These are phyloP conservation scores for Mycena latifolia DNA, from an alignment of 768 basidiomycete genomes.

Conservation along the genomic window DNA sequence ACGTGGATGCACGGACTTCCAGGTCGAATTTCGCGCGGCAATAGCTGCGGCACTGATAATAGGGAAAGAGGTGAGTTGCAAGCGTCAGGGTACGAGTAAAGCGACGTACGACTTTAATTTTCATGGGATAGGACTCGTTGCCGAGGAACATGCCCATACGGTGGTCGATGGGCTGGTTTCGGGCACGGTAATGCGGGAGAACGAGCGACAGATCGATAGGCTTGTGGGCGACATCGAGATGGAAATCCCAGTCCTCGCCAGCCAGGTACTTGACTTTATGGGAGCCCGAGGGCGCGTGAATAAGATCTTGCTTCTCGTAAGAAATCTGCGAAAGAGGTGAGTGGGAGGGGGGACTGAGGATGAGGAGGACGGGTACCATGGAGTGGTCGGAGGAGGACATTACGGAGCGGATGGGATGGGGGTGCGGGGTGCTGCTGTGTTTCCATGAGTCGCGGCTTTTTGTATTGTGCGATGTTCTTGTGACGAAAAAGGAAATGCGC, in stretches of 20 bases:
- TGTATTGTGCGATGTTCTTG: neutral
- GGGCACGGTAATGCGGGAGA: slow-evolving; percentile 84
- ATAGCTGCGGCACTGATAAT: slow-evolving; percentile 66
- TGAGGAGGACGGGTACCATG: slow-evolving; percentile 42
- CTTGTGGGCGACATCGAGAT: slow-evolving; percentile 63
- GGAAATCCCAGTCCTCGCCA: slow-evolving; percentile 75
- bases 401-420: neutral
- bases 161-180: slow-evolving; percentile 77
- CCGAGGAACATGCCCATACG: slow-evolving; percentile 78
- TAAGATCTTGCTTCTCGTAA: slow-evolving; percentile 30
- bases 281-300: slow-evolving; percentile 56
- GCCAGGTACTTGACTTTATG: slow-evolving; percentile 76
- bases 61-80: slow-evolving; percentile 22
- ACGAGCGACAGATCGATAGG: slow-evolving; percentile 76
- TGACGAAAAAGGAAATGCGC: neutral
- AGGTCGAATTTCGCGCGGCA: slow-evolving; percentile 70
- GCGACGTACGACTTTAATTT: slow-evolving; percentile 78
- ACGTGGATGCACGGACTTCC: slow-evolving; percentile 72
- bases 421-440: neutral
- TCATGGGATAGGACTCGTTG: slow-evolving; percentile 64
- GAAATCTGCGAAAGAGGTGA: slow-evolving; percentile 20
- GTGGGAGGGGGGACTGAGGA: neutral
- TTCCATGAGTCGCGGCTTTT: neutral
- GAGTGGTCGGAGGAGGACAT: slow-evolving; percentile 53
- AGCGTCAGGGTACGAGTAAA: neutral